A percentile compares a stretch with the other conserved stretches of the same genome.
These are phyloP conservation scores for Fraxinus greggii DNA, from an alignment of 305 asterid genomes.

Conservation along the genomic window DNA sequence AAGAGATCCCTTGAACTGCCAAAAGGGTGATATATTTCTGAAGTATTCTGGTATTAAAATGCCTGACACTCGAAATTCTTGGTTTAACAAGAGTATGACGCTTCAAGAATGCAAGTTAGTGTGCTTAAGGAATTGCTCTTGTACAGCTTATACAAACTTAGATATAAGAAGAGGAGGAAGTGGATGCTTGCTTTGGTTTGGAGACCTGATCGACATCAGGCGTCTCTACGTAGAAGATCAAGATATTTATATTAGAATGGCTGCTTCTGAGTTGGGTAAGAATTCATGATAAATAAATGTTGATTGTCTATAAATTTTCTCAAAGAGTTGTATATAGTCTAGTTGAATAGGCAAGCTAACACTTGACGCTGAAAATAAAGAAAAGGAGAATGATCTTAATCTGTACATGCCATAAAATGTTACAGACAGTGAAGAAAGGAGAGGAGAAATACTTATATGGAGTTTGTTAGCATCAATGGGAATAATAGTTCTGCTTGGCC, in stretches of 20 bases:
- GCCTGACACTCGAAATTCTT: neutral
- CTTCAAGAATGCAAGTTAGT: conserved; percentile 14
- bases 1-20: conserved; percentile 7
- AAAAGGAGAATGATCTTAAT: neutral
- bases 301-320: neutral
- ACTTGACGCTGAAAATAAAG: neutral
- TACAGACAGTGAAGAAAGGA: conserved; percentile 6
- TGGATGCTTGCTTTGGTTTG: conserved; percentile 40
- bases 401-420: conserved; percentile 2
- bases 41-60: conserved; percentile 11
- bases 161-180: conserved; percentile 20
- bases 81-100: neutral
- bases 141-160: conserved; percentile 29
- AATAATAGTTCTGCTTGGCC: neutral
- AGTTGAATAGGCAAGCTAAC: neutral
- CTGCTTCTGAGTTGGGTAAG: conserved; percentile 12
- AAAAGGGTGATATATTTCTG: conserved; percentile 25
- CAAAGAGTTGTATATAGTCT: neutral
- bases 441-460: neutral
- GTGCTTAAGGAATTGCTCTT: conserved; percentile 25
- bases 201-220: conserved; percentile 29
- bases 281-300: neutral
- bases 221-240: neutral
- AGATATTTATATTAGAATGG: conserved; percentile 14
- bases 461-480: conserved; percentile 3